Conservation (phyloP, 176 grass and related monocot genomes). For the Triticum urartu region DNA sequence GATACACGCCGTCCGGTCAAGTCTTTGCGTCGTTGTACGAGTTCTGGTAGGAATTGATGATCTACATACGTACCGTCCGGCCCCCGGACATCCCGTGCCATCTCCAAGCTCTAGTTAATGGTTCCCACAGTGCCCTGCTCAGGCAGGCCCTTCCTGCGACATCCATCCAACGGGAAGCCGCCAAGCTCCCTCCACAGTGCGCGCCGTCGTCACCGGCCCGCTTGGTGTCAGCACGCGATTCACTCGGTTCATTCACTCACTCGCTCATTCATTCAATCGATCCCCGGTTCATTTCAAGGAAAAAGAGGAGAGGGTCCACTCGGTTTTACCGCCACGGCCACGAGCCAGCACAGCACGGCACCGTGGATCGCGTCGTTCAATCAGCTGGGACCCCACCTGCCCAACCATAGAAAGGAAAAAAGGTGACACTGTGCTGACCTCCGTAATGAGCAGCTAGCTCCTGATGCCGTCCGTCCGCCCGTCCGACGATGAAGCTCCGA, state of each 20-base stretch:
- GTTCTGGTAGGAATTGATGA: background rate
- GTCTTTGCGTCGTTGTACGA: no score
- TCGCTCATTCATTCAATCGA: no score
- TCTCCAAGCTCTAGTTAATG: background rate
- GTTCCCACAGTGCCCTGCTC: background rate
- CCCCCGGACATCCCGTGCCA: slow-evolving; percentile 3
- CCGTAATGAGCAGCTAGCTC: slow-evolving; percentile 2
- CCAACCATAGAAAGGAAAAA: background rate
- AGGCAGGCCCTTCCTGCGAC: background rate
- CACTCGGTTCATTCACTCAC: background rate
- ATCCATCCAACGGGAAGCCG: background rate
- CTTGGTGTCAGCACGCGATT: background rate
- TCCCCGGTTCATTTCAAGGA: background rate
- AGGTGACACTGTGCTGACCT: background rate
- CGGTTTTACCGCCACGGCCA: no score
- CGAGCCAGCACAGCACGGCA: no score
- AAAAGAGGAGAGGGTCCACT: no score
- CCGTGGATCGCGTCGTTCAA: no score
- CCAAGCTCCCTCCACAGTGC: background rate
- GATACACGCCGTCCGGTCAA: background rate
- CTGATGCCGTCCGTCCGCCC: background rate
- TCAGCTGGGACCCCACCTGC: background rate
- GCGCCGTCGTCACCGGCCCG: no score
- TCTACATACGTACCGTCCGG: background rate
- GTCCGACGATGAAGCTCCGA: background rate